Conservation (phyloP, 1,284 basidiomycete species). For the Leccinum cinnamomeum region DNA sequence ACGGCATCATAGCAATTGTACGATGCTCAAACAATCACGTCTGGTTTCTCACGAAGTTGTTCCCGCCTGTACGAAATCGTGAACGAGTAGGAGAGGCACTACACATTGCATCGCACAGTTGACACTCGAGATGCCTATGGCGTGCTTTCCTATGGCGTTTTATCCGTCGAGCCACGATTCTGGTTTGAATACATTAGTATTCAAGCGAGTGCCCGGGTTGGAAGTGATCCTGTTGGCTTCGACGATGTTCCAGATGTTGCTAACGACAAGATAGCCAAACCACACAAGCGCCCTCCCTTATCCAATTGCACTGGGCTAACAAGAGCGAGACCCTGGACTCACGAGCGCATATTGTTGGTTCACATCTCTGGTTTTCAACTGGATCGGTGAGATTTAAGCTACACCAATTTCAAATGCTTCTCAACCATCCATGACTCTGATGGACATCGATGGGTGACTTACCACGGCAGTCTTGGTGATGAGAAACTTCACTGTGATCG, state of each 20-base stretch:
- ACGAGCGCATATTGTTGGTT: neutral
- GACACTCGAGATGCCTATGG: neutral
- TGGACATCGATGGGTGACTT: neutral
- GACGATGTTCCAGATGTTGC: neutral
- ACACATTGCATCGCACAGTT: constrained; percentile 84
- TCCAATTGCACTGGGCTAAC: neutral
- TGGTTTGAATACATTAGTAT: neutral
- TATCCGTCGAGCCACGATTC: neutral
- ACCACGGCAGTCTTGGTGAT: neutral
- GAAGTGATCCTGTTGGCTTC: neutral
- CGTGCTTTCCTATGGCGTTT: neutral
- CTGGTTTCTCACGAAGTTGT: constrained; percentile 83
- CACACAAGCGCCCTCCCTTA: neutral
- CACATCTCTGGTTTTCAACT: constrained; percentile 46
- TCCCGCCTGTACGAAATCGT: constrained; percentile 96
- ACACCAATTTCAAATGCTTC: constrained; percentile 55
- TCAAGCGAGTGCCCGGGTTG: neutral
- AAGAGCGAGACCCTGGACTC: neutral
- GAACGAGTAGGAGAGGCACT: constrained; percentile 72
- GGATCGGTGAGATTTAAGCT: constrained; percentile 76
- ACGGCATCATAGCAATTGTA: constrained; percentile 77
- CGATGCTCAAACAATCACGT: constrained; percentile 65
- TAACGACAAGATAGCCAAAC: neutral
- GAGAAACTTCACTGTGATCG: neutral
- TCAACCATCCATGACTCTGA: constrained; percentile 32